Percentiles rank a stretch among this genome's conserved stretches.
Conservation (phyloP, 1,284 basidiomycete species). For the Rhodotorula glutinis region DNA sequence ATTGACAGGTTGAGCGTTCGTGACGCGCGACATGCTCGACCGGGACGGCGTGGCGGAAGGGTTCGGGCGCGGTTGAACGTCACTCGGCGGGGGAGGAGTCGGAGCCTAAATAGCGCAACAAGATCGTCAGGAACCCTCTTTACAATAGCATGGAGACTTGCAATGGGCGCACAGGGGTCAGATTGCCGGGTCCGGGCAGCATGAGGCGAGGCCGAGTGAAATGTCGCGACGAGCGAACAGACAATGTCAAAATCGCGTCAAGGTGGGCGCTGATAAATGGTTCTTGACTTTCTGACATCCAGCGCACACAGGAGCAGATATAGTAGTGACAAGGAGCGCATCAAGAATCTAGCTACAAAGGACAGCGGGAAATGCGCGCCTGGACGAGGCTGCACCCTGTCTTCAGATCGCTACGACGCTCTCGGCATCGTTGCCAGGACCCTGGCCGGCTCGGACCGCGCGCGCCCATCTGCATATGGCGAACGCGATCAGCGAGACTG, state of each 20-base stretch:
- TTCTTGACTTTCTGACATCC: too few relatives aligned
- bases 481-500: background rate
- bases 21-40: constrained; percentile 1
- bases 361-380: background rate
- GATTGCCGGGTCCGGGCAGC: too few relatives aligned
- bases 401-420: constrained; percentile 11
- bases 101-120: background rate
- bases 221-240: too few relatives aligned
- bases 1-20: background rate
- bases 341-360: background rate
- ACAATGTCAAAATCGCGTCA: too few relatives aligned
- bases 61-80: background rate
- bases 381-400: too few relatives aligned
- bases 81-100: constrained; percentile 6
- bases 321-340: background rate
- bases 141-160: too few relatives aligned
- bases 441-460: constrained; percentile 22
- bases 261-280: too few relatives aligned
- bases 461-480: constrained; percentile 24
- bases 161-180: background rate
- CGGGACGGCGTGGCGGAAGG: background rate
- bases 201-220: too few relatives aligned
- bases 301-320: background rate
- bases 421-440: constrained; percentile 22
- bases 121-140: background rate